Evolutionary conservation across 306 rosid genomes (phyloP).

Genomic region (Quercus suber): DNA sequence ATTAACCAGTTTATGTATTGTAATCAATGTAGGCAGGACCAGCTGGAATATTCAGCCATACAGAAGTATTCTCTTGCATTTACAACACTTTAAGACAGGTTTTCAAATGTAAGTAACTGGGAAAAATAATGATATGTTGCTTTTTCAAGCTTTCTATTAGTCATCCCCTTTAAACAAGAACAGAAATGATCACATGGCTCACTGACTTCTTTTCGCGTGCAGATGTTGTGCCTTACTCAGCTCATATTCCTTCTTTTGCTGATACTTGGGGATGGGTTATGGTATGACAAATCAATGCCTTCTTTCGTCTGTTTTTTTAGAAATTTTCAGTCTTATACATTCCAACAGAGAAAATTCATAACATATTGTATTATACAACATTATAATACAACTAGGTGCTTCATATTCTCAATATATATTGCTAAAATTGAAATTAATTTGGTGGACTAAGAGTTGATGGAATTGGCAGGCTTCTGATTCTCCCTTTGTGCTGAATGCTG

Average conservation of each 20-base stretch:
- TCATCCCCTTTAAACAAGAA: no score
- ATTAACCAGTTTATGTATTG: neutral
- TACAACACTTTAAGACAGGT: constrained; percentile 87
- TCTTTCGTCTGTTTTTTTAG: neutral
- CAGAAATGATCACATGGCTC: neutral
- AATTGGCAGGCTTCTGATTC: constrained; percentile 71
- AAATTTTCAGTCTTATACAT: neutral
- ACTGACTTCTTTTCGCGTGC: constrained; percentile 21
- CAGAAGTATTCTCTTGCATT: constrained; percentile 92
- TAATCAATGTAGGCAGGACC: constrained; percentile 75
- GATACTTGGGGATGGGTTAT: constrained; percentile 99
- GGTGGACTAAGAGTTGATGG: neutral
- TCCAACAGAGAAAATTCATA: no score
- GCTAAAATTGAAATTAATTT: neutral
- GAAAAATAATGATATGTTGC: neutral
- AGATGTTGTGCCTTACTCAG: constrained; percentile 98
- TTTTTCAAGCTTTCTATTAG: neutral
- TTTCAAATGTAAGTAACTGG: constrained; percentile 69
- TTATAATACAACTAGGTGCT: no score
- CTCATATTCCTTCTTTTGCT: constrained; percentile 94
- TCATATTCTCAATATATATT: no score
- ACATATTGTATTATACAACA: no score
- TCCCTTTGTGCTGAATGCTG: constrained; percentile 59
- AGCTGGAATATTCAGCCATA: constrained; percentile 96
- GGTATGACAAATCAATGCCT: constrained; percentile 42